Evolutionary conservation across 176 grass and related monocot species (phyloP).

Genomic region (Carex scoparia): DNA sequence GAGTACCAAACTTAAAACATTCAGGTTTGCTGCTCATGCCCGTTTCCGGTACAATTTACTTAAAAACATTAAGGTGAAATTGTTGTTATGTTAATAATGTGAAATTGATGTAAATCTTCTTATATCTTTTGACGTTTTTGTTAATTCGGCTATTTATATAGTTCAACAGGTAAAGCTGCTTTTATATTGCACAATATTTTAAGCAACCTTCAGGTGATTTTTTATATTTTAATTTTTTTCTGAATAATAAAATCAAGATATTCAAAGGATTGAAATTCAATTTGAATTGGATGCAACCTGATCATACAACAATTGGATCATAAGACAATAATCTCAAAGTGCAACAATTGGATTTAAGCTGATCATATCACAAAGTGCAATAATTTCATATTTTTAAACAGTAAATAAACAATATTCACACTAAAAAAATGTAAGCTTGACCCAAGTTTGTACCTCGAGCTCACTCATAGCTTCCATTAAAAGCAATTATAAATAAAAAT

Average conservation of each 20-base stretch:
- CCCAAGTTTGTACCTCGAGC: not conserved
- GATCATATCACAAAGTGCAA: not conserved
- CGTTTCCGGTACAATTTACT: too few species aligned
- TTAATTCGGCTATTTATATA: too few species aligned
- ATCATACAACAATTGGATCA: not conserved
- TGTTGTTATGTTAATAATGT: too few species aligned
- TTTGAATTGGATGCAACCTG: not conserved
- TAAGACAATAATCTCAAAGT: not conserved
- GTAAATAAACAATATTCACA: not conserved
- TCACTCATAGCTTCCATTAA: not conserved
- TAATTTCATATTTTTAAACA: not conserved
- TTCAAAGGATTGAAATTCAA: not conserved
- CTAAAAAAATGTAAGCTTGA: not conserved
- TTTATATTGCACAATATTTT: too few species aligned
- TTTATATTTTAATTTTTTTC: not conserved
- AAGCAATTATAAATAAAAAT: not conserved
- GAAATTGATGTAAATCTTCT: too few species aligned
- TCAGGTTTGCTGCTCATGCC: too few species aligned
- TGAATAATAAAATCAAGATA: not conserved
- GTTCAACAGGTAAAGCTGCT: not conserved
- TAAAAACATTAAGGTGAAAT: too few species aligned
- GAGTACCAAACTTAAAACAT: too few species aligned
- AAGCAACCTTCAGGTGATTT: not conserved
- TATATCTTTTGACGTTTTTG: too few species aligned
- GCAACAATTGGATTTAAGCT: not conserved